These are phyloP conservation scores for Lentinula edodes DNA, from an alignment of 768 basidiomycete species.

Conservation along the genomic window DNA sequence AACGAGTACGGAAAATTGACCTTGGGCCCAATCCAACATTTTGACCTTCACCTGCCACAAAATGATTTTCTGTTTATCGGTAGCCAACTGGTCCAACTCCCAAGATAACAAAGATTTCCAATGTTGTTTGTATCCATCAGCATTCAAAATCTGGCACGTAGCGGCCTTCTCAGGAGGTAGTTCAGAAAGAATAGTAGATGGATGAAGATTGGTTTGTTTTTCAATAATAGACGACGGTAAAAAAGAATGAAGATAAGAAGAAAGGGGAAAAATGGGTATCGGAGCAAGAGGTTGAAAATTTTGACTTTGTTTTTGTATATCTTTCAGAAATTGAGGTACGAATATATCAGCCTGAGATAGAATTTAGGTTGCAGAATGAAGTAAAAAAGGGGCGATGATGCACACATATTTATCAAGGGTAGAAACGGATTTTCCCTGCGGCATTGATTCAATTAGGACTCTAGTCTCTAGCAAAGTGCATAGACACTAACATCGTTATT, in stretches of 20 bases:
- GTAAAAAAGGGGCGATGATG: background rate
- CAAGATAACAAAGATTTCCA: slow-evolving; percentile 38
- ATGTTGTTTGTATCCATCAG: slow-evolving; percentile 30
- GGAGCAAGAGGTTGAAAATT: slow-evolving; percentile 35
- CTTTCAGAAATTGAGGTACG: slow-evolving; percentile 42
- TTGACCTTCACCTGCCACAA: slow-evolving; percentile 29
- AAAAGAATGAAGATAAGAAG: slow-evolving; percentile 35
- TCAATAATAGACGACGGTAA: slow-evolving; percentile 32
- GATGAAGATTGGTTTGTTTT: slow-evolving; percentile 15
- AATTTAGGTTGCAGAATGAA: background rate
- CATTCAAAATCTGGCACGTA: slow-evolving; percentile 18
- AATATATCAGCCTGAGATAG: slow-evolving; percentile 37
- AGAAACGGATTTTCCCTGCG: background rate
- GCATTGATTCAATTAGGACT: background rate
- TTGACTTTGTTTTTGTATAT: slow-evolving; percentile 42
- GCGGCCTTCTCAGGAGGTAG: slow-evolving; percentile 19
- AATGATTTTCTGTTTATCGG: slow-evolving; percentile 37
- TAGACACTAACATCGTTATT: background rate
- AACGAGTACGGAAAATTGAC: slow-evolving; percentile 9
- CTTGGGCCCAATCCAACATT: slow-evolving; percentile 3
- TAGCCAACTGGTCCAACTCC: slow-evolving; percentile 37
- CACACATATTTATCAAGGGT: slow-evolving; percentile 43
- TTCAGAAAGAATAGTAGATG: slow-evolving; percentile 16
- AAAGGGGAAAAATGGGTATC: slow-evolving; percentile 35
- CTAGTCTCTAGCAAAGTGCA: background rate